A percentile compares a stretch with the other conserved stretches of the same genome.
phyloP scores from a whole-genome alignment of 768 basidiomycete species.

The Xerocomellus chrysenteron region DNA sequence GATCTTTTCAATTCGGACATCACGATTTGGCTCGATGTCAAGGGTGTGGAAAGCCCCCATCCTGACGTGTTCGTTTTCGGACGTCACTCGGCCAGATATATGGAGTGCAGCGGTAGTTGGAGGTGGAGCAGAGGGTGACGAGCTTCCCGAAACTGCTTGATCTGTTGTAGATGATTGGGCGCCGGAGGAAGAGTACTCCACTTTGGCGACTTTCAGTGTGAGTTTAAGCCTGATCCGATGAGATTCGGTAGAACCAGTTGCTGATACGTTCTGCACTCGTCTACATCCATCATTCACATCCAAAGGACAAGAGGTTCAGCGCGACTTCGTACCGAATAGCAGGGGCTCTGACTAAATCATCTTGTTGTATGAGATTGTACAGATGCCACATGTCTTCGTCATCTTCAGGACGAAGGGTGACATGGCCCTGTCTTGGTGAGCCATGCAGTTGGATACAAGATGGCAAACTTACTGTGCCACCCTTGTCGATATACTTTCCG shows the following conservation, averaged over 20 bases:
- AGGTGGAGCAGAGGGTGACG: conserved; percentile 33
- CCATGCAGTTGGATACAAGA: neutral
- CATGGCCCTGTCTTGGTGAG: conserved; percentile 69
- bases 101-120: conserved; percentile 63
- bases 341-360: conserved; percentile 81
- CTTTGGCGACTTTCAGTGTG: conserved; percentile 74
- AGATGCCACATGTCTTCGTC: conserved; percentile 99
- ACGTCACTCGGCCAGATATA: conserved; percentile 80
- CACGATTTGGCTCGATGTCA: conserved; percentile 87
- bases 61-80: conserved; percentile 87
- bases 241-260: conserved; percentile 93
- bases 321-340: conserved; percentile 64
- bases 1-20: conserved; percentile 84
- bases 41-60: conserved; percentile 94
- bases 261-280: conserved; percentile 84
- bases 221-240: conserved; percentile 83
- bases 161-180: conserved; percentile 48
- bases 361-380: conserved; percentile 92
- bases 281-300: conserved; percentile 37
- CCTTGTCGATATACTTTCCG: conserved; percentile 80
- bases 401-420: conserved; percentile 93
- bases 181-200: conserved; percentile 78
- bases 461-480: conserved; percentile 60
- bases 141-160: conserved; percentile 32
- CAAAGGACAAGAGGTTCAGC: neutral